Evolutionary conservation across 2,329 filamentous ascomycete species (phyloP).

Genomic region (Fusarium sp.): DNA sequence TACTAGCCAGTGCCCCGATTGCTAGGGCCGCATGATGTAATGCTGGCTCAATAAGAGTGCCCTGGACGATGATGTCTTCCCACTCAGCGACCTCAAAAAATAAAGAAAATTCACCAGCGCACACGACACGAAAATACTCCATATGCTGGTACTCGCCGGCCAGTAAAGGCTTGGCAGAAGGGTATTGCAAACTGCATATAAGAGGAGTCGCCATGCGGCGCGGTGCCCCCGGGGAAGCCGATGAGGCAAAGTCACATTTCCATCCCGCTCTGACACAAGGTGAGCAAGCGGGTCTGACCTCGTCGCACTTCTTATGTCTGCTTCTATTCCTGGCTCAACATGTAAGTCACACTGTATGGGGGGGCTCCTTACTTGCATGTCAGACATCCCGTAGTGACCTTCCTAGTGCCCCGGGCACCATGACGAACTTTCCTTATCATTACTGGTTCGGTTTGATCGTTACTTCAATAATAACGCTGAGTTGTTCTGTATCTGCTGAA

Average conservation of each 20-base stretch:
- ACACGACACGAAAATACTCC: neutral
- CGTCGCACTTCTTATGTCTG: neutral
- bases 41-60: neutral
- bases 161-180: neutral
- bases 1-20: neutral
- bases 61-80: neutral
- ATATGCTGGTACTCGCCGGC: neutral
- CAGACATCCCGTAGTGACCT: neutral
- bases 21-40: neutral
- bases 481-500: no score
- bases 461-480: neutral
- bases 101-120: neutral
- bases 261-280: neutral
- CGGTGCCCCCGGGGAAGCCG: neutral
- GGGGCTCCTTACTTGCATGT: neutral
- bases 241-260: neutral
- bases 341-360: no score
- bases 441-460: accelerated
- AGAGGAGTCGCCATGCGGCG: neutral
- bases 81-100: neutral
- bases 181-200: neutral
- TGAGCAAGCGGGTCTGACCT: neutral
- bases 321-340: neutral
- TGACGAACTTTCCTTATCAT: neutral
- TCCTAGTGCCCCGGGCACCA: neutral